phyloP scores from a whole-genome alignment of 2,329 filamentous ascomycete genomes.

The Sporothrix phasma region DNA sequence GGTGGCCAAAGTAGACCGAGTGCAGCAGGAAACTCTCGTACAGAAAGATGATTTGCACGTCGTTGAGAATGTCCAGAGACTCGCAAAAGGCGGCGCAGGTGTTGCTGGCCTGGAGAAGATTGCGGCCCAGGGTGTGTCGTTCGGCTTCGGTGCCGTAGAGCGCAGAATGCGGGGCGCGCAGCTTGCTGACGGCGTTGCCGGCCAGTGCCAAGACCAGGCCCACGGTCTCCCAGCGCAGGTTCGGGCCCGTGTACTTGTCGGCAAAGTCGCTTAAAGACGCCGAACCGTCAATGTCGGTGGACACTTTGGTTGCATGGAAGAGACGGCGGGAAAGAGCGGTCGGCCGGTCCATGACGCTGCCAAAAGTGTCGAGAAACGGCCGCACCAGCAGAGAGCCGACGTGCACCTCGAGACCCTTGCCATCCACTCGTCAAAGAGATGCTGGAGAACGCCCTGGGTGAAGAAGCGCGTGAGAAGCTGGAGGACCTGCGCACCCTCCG shows the following conservation, averaged over 20 bases:
- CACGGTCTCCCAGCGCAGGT: constrained; percentile 11
- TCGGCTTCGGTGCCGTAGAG: constrained; percentile 8
- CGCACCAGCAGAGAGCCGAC: constrained; percentile 9
- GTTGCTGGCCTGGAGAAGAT: constrained; percentile 8
- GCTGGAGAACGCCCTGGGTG: constrained; percentile 4
- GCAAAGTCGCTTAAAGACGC: constrained; percentile 7
- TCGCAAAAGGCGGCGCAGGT: constrained; percentile 12
- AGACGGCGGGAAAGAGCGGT: constrained; percentile 4
- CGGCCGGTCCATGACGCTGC: neutral
- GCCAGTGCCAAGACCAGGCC: constrained; percentile 8
- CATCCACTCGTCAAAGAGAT: constrained; percentile 9
- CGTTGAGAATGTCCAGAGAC: constrained; percentile 11
- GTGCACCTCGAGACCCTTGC: constrained; percentile 10
- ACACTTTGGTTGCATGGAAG: constrained; percentile 4
- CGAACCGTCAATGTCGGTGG: neutral
- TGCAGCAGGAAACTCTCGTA: constrained; percentile 12
- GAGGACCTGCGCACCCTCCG: constrained; percentile 8
- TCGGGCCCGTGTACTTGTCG: constrained; percentile 6
- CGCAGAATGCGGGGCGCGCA: constrained; percentile 3
- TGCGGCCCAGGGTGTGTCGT: constrained; percentile 4
- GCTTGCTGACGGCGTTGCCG: constrained; percentile 10
- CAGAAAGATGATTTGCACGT: constrained; percentile 13
- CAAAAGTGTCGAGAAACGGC: constrained; percentile 5
- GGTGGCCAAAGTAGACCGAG: constrained; percentile 13
- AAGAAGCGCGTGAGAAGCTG: constrained; percentile 5